Percentiles rank a stretch among this genome's conserved stretches.
Conservation (phyloP, 1,139 yeast species). For the Candida neerlandica region DNA sequence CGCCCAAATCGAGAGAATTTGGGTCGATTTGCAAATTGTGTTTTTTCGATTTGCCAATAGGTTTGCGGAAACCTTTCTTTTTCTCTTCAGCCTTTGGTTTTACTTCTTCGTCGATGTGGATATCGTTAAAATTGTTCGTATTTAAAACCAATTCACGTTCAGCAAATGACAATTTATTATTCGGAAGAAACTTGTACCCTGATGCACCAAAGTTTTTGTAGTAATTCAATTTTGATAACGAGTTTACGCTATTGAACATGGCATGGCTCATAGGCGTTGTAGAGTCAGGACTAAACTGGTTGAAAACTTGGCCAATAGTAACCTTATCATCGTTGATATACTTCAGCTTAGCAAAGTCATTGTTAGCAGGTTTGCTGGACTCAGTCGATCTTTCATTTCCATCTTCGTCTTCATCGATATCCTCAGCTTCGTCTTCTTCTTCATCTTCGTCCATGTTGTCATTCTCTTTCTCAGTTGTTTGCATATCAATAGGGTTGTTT, state of each 20-base stretch:
- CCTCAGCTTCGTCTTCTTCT: conserved; percentile 11
- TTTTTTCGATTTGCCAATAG: conserved; percentile 36
- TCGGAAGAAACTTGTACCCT: conserved; percentile 27
- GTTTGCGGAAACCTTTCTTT: conserved; percentile 24
- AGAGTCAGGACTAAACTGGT: conserved; percentile 42
- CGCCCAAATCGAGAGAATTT: conserved; percentile 41
- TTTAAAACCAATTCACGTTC: conserved; percentile 36
- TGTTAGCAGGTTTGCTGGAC: conserved; percentile 8
- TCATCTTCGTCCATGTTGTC: conserved; percentile 11
- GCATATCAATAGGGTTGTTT: conserved; percentile 8
- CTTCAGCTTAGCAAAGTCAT: conserved; percentile 1
- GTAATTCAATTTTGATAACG: conserved; percentile 38
- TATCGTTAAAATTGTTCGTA: conserved; percentile 31
- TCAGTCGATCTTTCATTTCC: conserved; percentile 4
- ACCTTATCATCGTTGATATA: conserved; percentile 25
- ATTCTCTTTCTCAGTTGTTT: conserved; percentile 9
- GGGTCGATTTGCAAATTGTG: conserved; percentile 40
- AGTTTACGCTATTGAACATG: conserved; percentile 38
- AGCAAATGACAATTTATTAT: conserved; percentile 30
- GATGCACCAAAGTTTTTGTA: conserved; percentile 28
- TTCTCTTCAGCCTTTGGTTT: conserved; percentile 9
- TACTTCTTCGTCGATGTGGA: conserved; percentile 21
- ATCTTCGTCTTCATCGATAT: conserved; percentile 10
- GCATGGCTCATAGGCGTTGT: conserved; percentile 34
- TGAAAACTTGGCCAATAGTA: conserved; percentile 44